A percentile compares a stretch with the other conserved stretches of the same genome.
These are phyloP conservation scores for Scutellaria baicalensis DNA, from an alignment of 257 asterid species.

Conservation along the genomic window DNA sequence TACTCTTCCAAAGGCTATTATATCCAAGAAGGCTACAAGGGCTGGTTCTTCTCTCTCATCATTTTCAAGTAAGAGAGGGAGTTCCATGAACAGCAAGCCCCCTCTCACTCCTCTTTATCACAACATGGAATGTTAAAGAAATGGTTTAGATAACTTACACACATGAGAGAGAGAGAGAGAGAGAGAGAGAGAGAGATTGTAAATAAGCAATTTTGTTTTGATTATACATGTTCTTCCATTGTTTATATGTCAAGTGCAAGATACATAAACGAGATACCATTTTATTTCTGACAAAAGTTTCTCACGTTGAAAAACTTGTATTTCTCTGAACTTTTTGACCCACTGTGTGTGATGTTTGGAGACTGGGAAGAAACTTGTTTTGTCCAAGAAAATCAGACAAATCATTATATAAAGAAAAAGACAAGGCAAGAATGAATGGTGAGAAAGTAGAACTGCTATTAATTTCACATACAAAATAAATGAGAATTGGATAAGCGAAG, in stretches of 20 bases:
- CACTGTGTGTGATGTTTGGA: constrained; percentile 6
- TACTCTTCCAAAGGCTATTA: constrained; percentile 50
- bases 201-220: constrained; percentile 21
- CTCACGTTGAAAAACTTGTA: background rate
- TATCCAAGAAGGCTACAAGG: constrained; percentile 45
- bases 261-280: constrained; percentile 4
- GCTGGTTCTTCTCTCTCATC: constrained; percentile 26
- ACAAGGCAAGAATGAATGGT: background rate
- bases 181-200: constrained; percentile 17
- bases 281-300: background rate
- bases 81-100: constrained; percentile 25
- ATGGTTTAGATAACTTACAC: background rate
- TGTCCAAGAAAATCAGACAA: background rate
- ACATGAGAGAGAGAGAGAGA: background rate
- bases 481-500: background rate
- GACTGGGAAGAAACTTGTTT: background rate
- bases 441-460: background rate
- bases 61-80: constrained; percentile 23
- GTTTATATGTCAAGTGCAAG: background rate
- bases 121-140: constrained; percentile 18
- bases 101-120: constrained; percentile 26
- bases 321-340: background rate
- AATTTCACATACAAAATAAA: background rate
- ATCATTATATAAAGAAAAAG: too few species aligned
- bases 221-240: constrained; percentile 2